Evolutionary conservation across 2,329 filamentous ascomycete species (phyloP).

Genomic region (Drechslerella coelobrocha): DNA sequence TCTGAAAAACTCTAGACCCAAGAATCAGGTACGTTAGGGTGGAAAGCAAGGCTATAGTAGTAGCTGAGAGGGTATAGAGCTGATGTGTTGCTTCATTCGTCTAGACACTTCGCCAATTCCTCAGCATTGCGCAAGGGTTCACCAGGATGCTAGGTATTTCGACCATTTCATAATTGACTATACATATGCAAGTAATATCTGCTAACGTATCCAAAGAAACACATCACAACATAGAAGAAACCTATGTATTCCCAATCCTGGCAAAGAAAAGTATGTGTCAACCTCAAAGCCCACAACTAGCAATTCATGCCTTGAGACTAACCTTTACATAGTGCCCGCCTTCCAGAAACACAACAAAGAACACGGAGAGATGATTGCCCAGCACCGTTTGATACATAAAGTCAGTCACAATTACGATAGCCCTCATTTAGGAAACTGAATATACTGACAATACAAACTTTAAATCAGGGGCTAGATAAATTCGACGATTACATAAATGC

Average conservation of each 20-base stretch:
- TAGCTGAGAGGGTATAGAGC: too few relatives aligned
- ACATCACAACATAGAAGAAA: constrained; percentile 82
- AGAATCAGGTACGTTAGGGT: constrained; percentile 30
- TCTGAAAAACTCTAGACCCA: constrained; percentile 31
- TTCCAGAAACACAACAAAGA: constrained; percentile 52
- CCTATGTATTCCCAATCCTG: constrained; percentile 78
- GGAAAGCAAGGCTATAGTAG: not conserved
- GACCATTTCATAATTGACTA: not conserved
- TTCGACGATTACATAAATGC: constrained; percentile 70
- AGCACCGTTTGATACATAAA: constrained; percentile 79
- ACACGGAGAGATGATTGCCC: constrained; percentile 62
- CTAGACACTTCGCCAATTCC: constrained; percentile 43
- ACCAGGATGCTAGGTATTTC: constrained; percentile 40
- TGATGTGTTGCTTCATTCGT: constrained; percentile 3
- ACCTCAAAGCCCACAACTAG: too few relatives aligned
- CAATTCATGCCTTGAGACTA: too few relatives aligned
- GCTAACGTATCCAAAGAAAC: constrained; percentile 18
- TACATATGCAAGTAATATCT: not conserved
- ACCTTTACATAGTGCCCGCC: constrained; percentile 49
- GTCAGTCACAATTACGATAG: constrained; percentile 56
- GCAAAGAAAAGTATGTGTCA: constrained; percentile 65
- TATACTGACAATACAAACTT: not conserved
- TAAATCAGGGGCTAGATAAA: constrained; percentile 65
- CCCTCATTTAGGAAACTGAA: too few relatives aligned
- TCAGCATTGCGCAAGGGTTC: constrained; percentile 39